phyloP scores from a whole-genome alignment of 768 basidiomycete species.

The Krasilnikovozyma curviuscula region DNA sequence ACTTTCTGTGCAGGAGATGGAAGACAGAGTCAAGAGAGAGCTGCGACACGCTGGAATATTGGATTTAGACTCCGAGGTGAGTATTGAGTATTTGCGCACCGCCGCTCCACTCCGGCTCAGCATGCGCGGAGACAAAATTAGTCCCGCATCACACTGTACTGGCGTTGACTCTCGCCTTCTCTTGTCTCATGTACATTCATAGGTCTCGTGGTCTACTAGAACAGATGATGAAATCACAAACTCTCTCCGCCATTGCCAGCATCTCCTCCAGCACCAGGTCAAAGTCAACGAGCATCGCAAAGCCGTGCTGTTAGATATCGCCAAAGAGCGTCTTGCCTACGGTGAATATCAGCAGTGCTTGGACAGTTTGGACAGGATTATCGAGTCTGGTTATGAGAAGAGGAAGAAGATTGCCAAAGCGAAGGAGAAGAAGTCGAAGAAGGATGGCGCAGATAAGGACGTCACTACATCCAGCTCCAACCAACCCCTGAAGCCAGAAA shows the following conservation, averaged over 20 bases:
- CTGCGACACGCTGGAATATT: conserved; percentile 29
- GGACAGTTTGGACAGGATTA: conserved; percentile 71
- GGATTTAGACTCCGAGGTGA: conserved; percentile 43
- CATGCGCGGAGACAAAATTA: not conserved
- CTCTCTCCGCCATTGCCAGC: conserved; percentile 71
- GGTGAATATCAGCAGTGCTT: conserved; percentile 75
- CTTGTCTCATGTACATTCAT: not conserved
- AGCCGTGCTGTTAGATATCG: conserved; percentile 47
- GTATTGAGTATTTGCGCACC: conserved; percentile 22
- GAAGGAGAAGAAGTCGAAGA: conserved; percentile 23
- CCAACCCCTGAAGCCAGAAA: conserved; percentile 45
- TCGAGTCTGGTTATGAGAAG: conserved; percentile 51
- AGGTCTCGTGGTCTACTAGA: conserved; percentile 31
- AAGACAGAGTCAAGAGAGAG: conserved; percentile 29
- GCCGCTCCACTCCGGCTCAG: not conserved
- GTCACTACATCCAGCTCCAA: conserved; percentile 51
- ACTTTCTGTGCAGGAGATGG: conserved; percentile 27
- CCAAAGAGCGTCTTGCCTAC: conserved; percentile 70
- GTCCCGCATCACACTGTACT: not conserved
- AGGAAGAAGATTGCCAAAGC: conserved; percentile 40
- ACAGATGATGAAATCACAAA: conserved; percentile 78
- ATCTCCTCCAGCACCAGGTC: conserved; percentile 53
- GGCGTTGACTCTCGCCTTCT: not conserved
- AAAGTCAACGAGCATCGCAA: conserved; percentile 70
- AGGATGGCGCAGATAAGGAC: conserved; percentile 46